A percentile compares a stretch with the other conserved stretches of the same genome.
These are phyloP conservation scores for Neurospora sp. DNA, from an alignment of 2,329 filamentous ascomycete species.

Conservation along the genomic window DNA sequence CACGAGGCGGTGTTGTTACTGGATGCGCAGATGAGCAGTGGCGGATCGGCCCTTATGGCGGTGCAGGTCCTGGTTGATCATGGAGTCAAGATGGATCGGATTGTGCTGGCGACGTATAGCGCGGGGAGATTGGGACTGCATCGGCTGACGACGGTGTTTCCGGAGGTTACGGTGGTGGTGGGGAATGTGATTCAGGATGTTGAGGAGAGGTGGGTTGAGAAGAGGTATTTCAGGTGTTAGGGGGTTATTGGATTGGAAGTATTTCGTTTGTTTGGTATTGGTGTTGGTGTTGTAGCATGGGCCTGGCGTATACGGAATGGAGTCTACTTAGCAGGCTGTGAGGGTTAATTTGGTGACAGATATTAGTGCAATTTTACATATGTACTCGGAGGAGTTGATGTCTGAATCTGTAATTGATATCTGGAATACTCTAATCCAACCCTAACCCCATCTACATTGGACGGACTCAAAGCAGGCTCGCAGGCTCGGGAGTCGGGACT, in stretches of 20 bases:
- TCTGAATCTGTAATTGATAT: not conserved
- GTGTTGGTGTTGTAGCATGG: not conserved
- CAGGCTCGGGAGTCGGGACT: not conserved
- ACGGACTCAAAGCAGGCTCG: not conserved
- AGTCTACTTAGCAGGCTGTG: not conserved
- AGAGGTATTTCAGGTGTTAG: conserved; percentile 81
- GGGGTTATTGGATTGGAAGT: not conserved
- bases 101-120: conserved; percentile 88
- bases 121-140: conserved; percentile 79
- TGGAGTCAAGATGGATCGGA: conserved; percentile 72
- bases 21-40: conserved; percentile 90
- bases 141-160: conserved; percentile 79
- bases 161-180: conserved; percentile 76
- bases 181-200: conserved; percentile 72
- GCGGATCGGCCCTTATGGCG: conserved; percentile 81
- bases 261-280: not conserved
- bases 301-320: not conserved
- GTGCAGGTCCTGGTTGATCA: conserved; percentile 94
- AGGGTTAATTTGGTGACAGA: too few species aligned
- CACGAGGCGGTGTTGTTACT: conserved; percentile 79
- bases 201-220: conserved; percentile 84
- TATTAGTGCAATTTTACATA: too few species aligned
- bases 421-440: not conserved
- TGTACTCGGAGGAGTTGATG: too few species aligned
- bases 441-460: not conserved